Base-by-base conservation (phyloP, 371 early-diverging fungal species). In the Mortierella sp. region DNA sequence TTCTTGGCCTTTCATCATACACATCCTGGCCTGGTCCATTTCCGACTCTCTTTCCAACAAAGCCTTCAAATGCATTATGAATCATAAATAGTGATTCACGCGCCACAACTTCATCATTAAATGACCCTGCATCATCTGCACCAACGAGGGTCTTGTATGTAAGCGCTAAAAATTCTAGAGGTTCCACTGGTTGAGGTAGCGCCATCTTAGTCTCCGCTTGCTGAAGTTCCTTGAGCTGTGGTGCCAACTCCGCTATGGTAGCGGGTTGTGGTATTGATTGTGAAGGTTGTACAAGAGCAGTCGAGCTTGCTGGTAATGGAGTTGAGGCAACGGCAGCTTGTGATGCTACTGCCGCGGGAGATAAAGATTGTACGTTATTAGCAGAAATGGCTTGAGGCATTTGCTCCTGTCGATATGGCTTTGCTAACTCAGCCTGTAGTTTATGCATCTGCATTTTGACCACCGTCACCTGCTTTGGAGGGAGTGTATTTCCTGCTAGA, bases 11-110 rank as follows among this genome's bases (percentile, higher is more conserved):
- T 21, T 66, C 69, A 28, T 72, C 72, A 55, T 72, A 72, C 62
- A 77, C 47, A 21, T 77, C 78, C 64, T 69, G 72, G 24, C 78
- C 73, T n/a, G 67, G 69, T 1, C 78, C 78, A 62, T 77, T 77
- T n/a, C 78, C 78, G 0, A 72, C 38, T 1, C 78, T 69, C 53
- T 77, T 77, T 32, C 78, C 78, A 4, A 77, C 78, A 72, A 77
- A 77, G 43, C 78, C 78, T 47, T 77, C 78, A 58, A 77, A 77
- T 0, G 69, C 47, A 43, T 72, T 72, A 22, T 72, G 72, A 5
- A 72, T 58, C 53, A 77, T 69, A 45, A 72, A 69, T 21, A 59
- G 21, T 2, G 69, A 43, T 13, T 68, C 73, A 0, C 66, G 52
- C 5, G 73, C 13, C 15, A 65, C 43, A 4, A 36, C 53, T 28